Conservation (phyloP, 371 early-diverging fungal genomes). For the Mucor saturninus region DNA sequence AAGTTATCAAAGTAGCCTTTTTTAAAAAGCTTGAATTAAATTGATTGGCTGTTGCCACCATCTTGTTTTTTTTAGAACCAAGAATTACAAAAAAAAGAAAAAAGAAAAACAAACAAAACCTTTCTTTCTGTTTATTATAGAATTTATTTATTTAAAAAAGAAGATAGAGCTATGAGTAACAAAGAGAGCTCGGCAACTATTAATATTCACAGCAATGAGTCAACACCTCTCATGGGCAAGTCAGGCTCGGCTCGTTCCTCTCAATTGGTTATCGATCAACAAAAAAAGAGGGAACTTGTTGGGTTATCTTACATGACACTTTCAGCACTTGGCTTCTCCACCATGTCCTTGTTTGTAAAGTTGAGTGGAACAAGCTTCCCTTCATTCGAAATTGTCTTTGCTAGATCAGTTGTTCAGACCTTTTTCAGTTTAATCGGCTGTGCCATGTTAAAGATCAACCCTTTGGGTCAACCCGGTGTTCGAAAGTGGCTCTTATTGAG, state of each 20-base stretch:
- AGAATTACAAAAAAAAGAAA: not conserved
- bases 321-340: conserved; percentile 75
- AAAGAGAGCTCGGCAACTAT: not conserved
- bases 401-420: conserved; percentile 70
- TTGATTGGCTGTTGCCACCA: not conserved
- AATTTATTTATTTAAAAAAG: not conserved
- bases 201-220: conserved; percentile 10
- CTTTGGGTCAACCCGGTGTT: conserved; percentile 58
- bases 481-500: conserved; percentile 66
- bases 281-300: conserved; percentile 34
- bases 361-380: conserved; percentile 59
- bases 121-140: not conserved
- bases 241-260: conserved; percentile 1
- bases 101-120: not conserved
- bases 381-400: conserved; percentile 72
- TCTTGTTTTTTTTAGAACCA: not conserved
- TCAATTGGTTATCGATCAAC: not conserved
- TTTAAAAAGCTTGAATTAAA: not conserved
- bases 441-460: conserved; percentile 49
- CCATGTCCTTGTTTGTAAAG: conserved; percentile 76
- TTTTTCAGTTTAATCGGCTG: conserved; percentile 60
- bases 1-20: too few species aligned
- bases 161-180: not conserved
- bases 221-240: conserved; percentile 13
- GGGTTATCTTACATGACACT: conserved; percentile 54